Conservation (phyloP, 1,284 basidiomycete genomes). For the Ceratobasidium sp. region DNA sequence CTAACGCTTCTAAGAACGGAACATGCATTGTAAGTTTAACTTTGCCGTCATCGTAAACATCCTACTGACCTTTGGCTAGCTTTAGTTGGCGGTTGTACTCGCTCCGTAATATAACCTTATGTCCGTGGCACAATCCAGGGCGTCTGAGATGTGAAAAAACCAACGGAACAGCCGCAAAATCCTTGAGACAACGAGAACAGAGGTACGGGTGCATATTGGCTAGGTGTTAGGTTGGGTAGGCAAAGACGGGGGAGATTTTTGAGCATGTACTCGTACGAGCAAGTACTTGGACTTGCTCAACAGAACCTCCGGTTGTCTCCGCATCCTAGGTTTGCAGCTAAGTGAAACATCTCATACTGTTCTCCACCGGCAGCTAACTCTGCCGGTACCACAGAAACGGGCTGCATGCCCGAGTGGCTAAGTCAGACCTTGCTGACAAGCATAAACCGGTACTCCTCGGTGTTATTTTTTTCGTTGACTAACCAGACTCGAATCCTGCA, state of each 20-base stretch:
- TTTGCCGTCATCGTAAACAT: no score
- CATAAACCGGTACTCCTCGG: constrained; percentile 11
- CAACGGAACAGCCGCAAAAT: not conserved
- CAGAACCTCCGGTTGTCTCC: not conserved
- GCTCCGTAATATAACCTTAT: not conserved
- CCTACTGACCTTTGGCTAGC: not conserved
- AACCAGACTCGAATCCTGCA: not conserved
- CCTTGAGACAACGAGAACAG: not conserved
- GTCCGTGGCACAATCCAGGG: not conserved
- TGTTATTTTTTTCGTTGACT: not conserved
- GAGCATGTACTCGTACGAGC: not conserved
- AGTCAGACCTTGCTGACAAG: not conserved
- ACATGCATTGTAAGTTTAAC: no score
- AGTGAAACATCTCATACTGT: not conserved
- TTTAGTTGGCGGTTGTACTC: not conserved
- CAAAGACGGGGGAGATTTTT: not conserved
- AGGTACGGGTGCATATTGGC: not conserved
- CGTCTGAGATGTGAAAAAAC: not conserved
- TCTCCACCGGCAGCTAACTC: not conserved
- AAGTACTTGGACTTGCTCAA: not conserved
- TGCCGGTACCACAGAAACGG: not conserved
- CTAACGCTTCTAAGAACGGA: no score
- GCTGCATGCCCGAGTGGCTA: not conserved
- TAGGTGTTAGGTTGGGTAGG: not conserved
- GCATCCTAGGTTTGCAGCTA: not conserved